Conservation (phyloP, 1,284 basidiomycete genomes). For the Irpex sp. region DNA sequence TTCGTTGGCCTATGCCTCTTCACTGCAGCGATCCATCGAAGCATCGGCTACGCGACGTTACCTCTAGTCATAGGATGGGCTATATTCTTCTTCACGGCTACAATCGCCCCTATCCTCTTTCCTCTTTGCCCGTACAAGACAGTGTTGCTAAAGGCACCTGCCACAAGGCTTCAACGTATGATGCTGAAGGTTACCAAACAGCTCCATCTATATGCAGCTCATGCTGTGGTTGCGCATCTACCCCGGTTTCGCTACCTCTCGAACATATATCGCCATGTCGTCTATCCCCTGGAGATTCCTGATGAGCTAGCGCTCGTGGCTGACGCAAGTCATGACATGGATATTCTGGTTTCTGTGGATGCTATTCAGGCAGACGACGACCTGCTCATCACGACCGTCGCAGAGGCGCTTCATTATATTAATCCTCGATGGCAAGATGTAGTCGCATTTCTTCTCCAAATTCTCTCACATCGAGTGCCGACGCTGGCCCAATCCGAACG, state of each 20-base stretch:
- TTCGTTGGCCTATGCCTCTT: slow-evolving; percentile 6
- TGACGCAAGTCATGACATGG: not conserved
- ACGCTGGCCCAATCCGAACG: too few species aligned
- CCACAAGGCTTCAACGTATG: too few species aligned
- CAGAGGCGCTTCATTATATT: not conserved
- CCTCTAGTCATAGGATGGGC: slow-evolving; percentile 4
- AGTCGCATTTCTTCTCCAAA: not conserved
- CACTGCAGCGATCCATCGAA: not conserved
- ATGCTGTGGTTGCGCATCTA: too few species aligned
- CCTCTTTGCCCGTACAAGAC: not conserved
- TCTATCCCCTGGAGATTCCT: too few species aligned
- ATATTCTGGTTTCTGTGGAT: not conserved
- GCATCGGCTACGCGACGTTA: not conserved
- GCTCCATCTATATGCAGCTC: too few species aligned
- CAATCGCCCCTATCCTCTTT: not conserved
- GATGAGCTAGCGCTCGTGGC: too few species aligned
- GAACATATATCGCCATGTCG: too few species aligned
- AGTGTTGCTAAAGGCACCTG: not conserved
- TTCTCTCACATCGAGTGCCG: not conserved
- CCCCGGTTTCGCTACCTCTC: too few species aligned
- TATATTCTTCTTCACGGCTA: not conserved
- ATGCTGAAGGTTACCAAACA: too few species aligned
- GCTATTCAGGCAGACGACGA: not conserved
- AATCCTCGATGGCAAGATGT: not conserved
- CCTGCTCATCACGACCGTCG: not conserved